Evolutionary conservation across 2,329 filamentous ascomycete species (phyloP), one percentile per base, ranked within the genome.

Genomic region (Penicillium nordicum): DNA sequence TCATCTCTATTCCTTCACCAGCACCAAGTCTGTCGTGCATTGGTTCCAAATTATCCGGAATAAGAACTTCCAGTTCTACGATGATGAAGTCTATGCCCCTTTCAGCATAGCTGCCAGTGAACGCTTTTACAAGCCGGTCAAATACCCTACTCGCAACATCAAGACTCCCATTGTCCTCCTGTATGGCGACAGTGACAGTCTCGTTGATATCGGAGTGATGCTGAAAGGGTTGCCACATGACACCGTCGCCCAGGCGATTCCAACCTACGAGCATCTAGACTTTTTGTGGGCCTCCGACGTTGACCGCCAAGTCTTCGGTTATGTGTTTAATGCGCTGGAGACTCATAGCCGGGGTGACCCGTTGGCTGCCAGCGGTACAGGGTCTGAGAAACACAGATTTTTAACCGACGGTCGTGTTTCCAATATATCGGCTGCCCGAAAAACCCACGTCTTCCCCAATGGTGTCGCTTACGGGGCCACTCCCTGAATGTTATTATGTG

Each of bases 41-140:
- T 99, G 94, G 94, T 99, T 99, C 73, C 94, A 99, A 72, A 97
- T 99, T 70, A 99, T 99, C 67, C 88, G 94, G 62, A 97, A 93
- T 68, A 90, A 91, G 67, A 92, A 86, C 27, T 97, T 99, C 74
- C 94, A 99, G 74, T 97, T 99, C 90, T 97, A 92, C 73, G 94
- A 99, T 70, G 94, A 99, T 70, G 93, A 97, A 67, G 84, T 94
- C 0, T 89, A 92, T 55, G 87, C 88, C 29, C 88, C 88, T 0
- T 79, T 96, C 57, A 85, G 86, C 52, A 79, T 92, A 37, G 84
- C 83, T 23, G 86, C 86, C 5, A 83, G 83, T 52, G 87, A 84
- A 68, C 92, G 93, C 67, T 96, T 96, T 76, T 96, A 95, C 72
- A 97, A 97, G 72, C 92, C 97, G 6, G 92, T 94, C 66, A 93